A percentile compares a stretch with the other conserved stretches of the same genome.
phyloP scores from a whole-genome alignment of 352 stramenopile species.

The Peronospora tabacina region DNA sequence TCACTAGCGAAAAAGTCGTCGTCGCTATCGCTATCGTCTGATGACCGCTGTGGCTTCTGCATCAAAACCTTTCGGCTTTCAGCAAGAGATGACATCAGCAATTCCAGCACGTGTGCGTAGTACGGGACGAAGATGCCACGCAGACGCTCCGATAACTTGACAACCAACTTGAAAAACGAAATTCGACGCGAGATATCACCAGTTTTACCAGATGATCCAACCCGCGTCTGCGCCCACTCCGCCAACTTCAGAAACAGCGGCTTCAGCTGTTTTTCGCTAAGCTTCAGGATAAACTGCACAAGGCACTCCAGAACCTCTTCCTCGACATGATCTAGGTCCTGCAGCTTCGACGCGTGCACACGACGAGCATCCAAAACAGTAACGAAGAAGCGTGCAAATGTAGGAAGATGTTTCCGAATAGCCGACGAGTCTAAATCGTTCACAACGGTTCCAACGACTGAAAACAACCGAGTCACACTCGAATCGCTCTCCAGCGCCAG shows the following conservation, averaged over 20 bases:
- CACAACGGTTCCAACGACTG: constrained; percentile 61
- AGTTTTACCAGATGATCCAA: constrained; percentile 18
- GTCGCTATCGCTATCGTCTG: constrained; percentile 26
- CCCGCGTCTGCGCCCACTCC: constrained; percentile 61
- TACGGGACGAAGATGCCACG: constrained; percentile 87
- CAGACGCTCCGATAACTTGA: constrained; percentile 72
- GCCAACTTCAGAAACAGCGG: constrained; percentile 81
- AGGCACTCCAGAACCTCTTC: constrained; percentile 71
- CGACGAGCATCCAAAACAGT: constrained; percentile 66
- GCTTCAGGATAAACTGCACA: constrained; percentile 75
- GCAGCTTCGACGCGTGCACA: constrained; percentile 44
- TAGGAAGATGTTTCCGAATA: constrained; percentile 58
- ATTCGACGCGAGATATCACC: constrained; percentile 51
- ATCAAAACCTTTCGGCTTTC: constrained; percentile 46
- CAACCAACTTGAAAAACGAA: constrained; percentile 75
- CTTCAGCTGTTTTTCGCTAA: constrained; percentile 87
- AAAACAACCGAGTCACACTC: constrained; percentile 62
- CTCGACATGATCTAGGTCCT: constrained; percentile 62
- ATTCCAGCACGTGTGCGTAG: constrained; percentile 68
- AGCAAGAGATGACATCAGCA: constrained; percentile 38
- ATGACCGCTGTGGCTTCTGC: constrained; percentile 32
- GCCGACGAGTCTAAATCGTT: constrained; percentile 36
- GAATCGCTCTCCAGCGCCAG: constrained; percentile 39
- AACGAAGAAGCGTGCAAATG: constrained; percentile 81
- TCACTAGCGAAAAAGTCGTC: constrained; percentile 39